Conservation (phyloP, 169 alveolate genomes). For the Eimeria tenella region DNA sequence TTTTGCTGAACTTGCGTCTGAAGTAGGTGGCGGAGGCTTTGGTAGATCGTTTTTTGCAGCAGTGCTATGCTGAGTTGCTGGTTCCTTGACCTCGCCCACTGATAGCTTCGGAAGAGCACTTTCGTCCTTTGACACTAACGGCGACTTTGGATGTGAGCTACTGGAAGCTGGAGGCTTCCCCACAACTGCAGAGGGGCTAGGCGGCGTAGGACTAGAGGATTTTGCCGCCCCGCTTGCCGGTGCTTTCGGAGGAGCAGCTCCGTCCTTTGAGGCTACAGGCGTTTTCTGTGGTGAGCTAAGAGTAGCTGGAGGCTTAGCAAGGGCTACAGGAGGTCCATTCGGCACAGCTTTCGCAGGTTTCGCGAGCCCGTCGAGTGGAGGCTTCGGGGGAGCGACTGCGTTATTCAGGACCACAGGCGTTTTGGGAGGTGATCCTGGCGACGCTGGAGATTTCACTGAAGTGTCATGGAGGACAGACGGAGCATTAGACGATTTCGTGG, state of each 20-base stretch:
- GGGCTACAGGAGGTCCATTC: neutral
- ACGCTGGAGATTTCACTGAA: neutral
- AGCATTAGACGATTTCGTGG: neutral
- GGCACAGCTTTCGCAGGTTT: neutral
- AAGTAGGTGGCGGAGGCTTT: constrained; percentile 8
- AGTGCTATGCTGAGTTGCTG: neutral
- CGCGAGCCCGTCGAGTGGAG: neutral
- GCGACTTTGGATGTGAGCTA: neutral
- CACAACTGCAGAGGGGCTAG: neutral
- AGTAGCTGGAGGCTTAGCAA: neutral
- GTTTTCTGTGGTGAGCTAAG: neutral
- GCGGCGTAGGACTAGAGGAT: neutral
- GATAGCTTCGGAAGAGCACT: neutral
- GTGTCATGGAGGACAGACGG: neutral
- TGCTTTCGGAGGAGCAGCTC: neutral
- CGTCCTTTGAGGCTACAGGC: neutral
- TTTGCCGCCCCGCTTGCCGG: neutral
- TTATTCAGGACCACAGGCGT: neutral
- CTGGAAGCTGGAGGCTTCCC: neutral
- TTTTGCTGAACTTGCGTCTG: neutral
- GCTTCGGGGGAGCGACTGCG: constrained; percentile 4
- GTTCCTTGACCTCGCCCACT: neutral
- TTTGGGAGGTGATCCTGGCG: constrained; percentile 21
- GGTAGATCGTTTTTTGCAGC: constrained; percentile 13
- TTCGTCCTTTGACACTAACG: neutral